These are phyloP conservation scores for Hebeloma cylindrosporum DNA, from an alignment of 768 basidiomycete species.

Conservation along the genomic window DNA sequence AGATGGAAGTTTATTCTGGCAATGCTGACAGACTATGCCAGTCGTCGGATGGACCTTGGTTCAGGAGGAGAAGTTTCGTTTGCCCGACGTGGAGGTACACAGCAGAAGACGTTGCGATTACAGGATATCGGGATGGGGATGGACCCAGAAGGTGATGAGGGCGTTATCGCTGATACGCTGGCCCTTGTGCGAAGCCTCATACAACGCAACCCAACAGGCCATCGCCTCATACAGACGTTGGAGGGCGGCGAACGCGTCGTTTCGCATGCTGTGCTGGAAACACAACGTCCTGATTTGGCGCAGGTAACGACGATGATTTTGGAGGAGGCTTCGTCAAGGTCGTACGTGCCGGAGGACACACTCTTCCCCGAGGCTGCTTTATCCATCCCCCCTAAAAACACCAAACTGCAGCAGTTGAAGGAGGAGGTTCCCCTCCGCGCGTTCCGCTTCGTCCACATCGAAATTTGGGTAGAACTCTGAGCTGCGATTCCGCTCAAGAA, in stretches of 20 bases:
- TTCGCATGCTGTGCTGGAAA: conserved; percentile 49
- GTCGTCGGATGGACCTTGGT: conserved; percentile 47
- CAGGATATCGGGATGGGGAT: conserved; percentile 76
- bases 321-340: conserved; percentile 70
- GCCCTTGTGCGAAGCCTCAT: conserved; percentile 80
- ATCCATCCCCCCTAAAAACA: conserved; percentile 55
- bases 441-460: conserved; percentile 73
- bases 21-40: conserved; percentile 73
- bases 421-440: conserved; percentile 83
- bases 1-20: conserved; percentile 89
- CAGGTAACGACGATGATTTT: conserved; percentile 80
- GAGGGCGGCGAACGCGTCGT: conserved; percentile 58
- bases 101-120: conserved; percentile 47
- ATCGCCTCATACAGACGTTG: conserved; percentile 65
- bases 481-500: conserved; percentile 64
- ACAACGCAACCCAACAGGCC: conserved; percentile 66
- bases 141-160: conserved; percentile 59
- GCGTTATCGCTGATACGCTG: conserved; percentile 67
- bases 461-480: conserved; percentile 83
- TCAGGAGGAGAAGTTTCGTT: conserved; percentile 52
- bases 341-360: no score
- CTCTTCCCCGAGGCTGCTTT: conserved; percentile 73
- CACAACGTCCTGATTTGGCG: conserved; percentile 67
- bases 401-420: conserved; percentile 69
- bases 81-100: conserved; percentile 40